Conservation (phyloP, 495 filamentous ascomycete species). For the Neurospora terricola region DNA sequence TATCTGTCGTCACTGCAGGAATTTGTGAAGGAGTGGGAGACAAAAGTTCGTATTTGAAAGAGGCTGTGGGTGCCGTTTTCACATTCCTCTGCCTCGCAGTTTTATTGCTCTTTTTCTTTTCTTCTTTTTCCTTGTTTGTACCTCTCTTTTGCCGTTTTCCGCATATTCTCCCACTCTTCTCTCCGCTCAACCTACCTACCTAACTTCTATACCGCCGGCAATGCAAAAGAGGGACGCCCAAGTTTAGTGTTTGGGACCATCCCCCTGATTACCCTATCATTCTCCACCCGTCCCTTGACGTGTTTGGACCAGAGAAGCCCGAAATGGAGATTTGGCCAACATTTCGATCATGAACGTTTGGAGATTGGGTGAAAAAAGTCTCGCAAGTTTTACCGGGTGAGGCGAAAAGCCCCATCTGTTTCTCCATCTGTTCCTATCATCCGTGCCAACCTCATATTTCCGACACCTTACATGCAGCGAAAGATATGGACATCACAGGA, state of each 20-base stretch:
- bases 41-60: background rate
- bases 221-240: background rate
- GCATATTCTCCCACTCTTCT: background rate
- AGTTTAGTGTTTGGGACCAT: background rate
- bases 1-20: conserved; percentile 16
- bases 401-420: background rate
- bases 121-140: background rate
- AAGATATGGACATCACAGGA: background rate
- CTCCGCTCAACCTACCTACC: background rate
- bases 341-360: background rate
- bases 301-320: background rate
- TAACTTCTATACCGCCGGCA: background rate
- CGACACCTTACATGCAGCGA: background rate
- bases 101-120: background rate
- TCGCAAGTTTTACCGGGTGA: background rate
- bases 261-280: background rate
- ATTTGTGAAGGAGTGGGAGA: conserved; percentile 12
- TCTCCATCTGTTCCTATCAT: background rate
- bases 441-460: background rate
- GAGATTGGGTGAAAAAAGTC: background rate
- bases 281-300: background rate
- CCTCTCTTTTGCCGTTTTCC: background rate
- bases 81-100: background rate
- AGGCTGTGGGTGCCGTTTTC: background rate
- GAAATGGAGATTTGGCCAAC: background rate